Evolutionary conservation across 108 stramenopile species (phyloP).

Genomic region (Cyclotella kingstonii): DNA sequence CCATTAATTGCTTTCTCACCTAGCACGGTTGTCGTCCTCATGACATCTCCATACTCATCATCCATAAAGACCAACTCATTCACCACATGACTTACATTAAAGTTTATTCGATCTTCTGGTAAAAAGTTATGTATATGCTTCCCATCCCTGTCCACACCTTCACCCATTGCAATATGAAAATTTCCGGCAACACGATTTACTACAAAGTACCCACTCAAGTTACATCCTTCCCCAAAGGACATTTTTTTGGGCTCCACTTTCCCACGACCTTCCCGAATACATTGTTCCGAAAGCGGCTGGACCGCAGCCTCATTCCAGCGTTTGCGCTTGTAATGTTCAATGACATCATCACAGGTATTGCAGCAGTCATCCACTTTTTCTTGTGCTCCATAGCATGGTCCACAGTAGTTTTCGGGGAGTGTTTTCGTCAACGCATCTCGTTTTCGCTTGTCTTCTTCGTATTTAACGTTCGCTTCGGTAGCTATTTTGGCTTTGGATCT

Average conservation of each 20-base stretch:
- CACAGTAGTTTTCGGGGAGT: slow-evolving; percentile 87
- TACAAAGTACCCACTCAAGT: slow-evolving; percentile 84
- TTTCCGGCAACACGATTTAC: slow-evolving; percentile 97
- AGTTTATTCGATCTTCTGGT: slow-evolving; percentile 86
- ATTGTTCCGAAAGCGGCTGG: slow-evolving; percentile 82
- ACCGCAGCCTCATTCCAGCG: slow-evolving; percentile 79
- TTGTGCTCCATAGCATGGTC: slow-evolving; percentile 94
- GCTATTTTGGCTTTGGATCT: slow-evolving; percentile 4
- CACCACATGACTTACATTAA: slow-evolving; percentile 94
- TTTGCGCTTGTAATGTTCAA: slow-evolving; percentile 60
- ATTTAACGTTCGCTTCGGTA: slow-evolving; percentile 41
- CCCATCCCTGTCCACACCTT: slow-evolving; percentile 91
- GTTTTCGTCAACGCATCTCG: slow-evolving; percentile 33
- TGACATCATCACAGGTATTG: slow-evolving; percentile 78
- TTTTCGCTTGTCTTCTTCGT: slow-evolving; percentile 46
- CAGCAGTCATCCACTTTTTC: slow-evolving; percentile 77
- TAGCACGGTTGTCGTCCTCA: slow-evolving; percentile 7
- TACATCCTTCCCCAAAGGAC: slow-evolving; percentile 89
- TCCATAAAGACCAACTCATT: slow-evolving; percentile 88
- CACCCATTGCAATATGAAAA: slow-evolving; percentile 98
- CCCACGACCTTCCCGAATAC: slow-evolving; percentile 86
- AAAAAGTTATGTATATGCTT: slow-evolving; percentile 86
- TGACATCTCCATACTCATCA: slow-evolving; percentile 50
- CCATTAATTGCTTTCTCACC: slow-evolving; percentile 65
- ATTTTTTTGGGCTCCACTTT: slow-evolving; percentile 55